A percentile compares a stretch with the other conserved stretches of the same genome.
phyloP scores from a whole-genome alignment of 2,329 filamentous ascomycete species.

The Pseudogymnoascus sp. region DNA sequence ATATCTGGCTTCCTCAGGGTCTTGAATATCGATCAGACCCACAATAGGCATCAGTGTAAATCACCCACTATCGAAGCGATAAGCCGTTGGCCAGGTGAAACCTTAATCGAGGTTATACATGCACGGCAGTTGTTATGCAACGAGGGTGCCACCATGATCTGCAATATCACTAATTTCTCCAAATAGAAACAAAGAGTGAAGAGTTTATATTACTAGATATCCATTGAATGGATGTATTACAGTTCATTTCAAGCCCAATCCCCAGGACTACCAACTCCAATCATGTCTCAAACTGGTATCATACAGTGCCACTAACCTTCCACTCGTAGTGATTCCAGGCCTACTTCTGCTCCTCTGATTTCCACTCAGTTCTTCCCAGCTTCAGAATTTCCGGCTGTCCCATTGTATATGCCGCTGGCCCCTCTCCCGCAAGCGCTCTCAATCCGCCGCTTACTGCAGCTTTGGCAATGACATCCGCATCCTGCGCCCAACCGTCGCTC shows the following conservation, averaged over 20 bases:
- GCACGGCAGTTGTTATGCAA: neutral
- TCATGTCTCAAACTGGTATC: neutral
- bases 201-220: neutral
- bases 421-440: conserved; percentile 32
- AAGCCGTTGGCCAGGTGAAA: conserved; percentile 8
- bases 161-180: neutral
- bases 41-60: conserved; percentile 5
- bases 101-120: conserved; percentile 1
- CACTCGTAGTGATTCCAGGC: neutral
- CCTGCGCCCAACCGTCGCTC: conserved; percentile 58
- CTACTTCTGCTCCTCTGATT: conserved; percentile 6
- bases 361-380: conserved; percentile 38
- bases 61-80: conserved; percentile 5
- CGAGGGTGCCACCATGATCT: neutral
- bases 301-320: neutral
- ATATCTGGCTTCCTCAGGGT: neutral
- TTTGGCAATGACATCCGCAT: conserved; percentile 49
- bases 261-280: neutral
- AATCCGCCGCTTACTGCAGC: conserved; percentile 42
- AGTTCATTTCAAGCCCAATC: neutral
- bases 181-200: neutral
- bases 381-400: conserved; percentile 41
- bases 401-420: conserved; percentile 40
- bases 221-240: neutral
- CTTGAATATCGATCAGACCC: neutral